A percentile compares a stretch with the other conserved stretches of the same genome.
Evolutionary conservation across 2,329 filamentous ascomycete species (phyloP).

Genomic region (Cytospora schulzeri): DNA sequence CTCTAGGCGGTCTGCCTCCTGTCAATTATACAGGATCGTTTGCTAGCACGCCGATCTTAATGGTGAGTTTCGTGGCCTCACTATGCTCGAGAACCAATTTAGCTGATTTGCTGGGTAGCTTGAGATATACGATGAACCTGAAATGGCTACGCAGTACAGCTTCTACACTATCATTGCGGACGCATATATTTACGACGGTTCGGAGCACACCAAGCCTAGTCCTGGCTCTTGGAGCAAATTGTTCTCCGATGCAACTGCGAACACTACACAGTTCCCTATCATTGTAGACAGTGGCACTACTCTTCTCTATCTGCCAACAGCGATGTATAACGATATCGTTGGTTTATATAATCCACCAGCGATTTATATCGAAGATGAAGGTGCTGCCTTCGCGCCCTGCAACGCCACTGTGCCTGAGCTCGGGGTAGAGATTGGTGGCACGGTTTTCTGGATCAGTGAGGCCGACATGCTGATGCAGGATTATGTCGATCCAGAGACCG

Average conservation of each 20-base stretch:
- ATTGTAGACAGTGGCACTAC: conserved; percentile 35
- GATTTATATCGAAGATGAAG: conserved; percentile 28
- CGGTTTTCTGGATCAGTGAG: conserved; percentile 14
- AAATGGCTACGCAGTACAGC: conserved; percentile 28
- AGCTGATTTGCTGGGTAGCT: conserved; percentile 27
- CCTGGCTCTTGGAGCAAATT: conserved; percentile 4
- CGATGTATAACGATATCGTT: conserved; percentile 30
- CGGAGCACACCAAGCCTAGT: conserved; percentile 16
- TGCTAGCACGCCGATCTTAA: conserved; percentile 33
- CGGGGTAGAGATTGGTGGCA: conserved; percentile 15
- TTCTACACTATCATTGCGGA: conserved; percentile 36
- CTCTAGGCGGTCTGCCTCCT: conserved; percentile 52
- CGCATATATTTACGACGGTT: conserved; percentile 32
- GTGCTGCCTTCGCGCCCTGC: conserved; percentile 34
- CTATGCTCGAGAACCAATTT: too few relatives aligned
- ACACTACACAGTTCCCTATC: conserved; percentile 34
- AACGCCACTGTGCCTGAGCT: conserved; percentile 32
- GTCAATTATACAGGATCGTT: conserved; percentile 37
- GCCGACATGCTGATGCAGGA: conserved; percentile 21
- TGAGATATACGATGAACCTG: conserved; percentile 12
- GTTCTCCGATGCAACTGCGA: conserved; percentile 24
- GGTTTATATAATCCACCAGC: conserved; percentile 33
- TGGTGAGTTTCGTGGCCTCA: conserved; percentile 20
- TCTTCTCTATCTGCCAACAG: conserved; percentile 34
- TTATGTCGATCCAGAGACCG: not conserved